phyloP scores from a whole-genome alignment of 495 filamentous ascomycete genomes.

The Podospora anserina region DNA sequence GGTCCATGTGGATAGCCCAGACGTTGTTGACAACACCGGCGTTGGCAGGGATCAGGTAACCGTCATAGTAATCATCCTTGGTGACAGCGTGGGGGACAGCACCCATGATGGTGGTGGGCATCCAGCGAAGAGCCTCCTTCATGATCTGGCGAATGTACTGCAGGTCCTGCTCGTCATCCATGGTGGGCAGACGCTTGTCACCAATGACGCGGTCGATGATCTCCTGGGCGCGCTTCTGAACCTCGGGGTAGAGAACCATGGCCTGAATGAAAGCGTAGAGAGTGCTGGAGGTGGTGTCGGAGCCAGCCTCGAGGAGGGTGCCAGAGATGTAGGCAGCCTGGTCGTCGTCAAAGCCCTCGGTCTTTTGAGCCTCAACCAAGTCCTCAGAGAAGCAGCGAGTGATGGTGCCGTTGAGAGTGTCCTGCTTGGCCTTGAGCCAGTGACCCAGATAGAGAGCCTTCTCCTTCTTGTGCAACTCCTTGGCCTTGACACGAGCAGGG shows the following conservation, averaged over 20 bases:
- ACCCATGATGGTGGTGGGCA: conserved; percentile 55
- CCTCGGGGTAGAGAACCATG: conserved; percentile 51
- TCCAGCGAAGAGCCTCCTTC: conserved; percentile 60
- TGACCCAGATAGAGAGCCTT: conserved; percentile 31
- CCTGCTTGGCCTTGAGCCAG: conserved; percentile 35
- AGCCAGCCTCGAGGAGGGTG: conserved; percentile 56
- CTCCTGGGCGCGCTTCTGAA: conserved; percentile 49
- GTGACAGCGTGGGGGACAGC: conserved; percentile 51
- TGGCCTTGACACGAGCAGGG: conserved; percentile 29
- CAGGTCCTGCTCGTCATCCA: conserved; percentile 49
- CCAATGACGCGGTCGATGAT: conserved; percentile 56
- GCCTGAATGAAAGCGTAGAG: conserved; percentile 60
- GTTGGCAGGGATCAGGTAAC: conserved; percentile 51
- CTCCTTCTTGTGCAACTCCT: conserved; percentile 31
- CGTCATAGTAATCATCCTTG: conserved; percentile 51
- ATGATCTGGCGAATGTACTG: conserved; percentile 51
- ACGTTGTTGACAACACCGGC: conserved; percentile 47
- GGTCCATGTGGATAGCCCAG: conserved; percentile 46
- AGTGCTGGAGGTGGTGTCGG: conserved; percentile 52
- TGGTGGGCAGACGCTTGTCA: conserved; percentile 46
- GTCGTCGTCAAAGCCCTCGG: conserved; percentile 40
- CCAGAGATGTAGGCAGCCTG: conserved; percentile 46
- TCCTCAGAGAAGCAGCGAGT: conserved; percentile 42
- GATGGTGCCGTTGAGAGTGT: conserved; percentile 30
- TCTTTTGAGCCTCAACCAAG: conserved; percentile 37